Evolutionary conservation across 202 grass and related monocot species (phyloP), one percentile per base, ranked within the genome.

Genomic region (Zoysia matrella): DNA sequence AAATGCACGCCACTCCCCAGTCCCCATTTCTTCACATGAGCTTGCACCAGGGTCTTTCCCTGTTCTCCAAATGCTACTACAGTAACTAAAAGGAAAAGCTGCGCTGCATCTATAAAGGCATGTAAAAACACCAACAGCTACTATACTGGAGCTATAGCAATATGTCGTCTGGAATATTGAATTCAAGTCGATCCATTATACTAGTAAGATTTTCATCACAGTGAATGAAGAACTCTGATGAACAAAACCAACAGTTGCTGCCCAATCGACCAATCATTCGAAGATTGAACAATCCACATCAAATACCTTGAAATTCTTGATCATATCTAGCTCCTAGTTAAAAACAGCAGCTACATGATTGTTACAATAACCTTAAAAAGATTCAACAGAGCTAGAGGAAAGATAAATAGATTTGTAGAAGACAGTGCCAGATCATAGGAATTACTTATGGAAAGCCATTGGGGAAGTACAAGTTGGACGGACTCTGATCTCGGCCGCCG

Each of bases 371-470:
- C 3, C 67, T 8, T 44, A 36, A 85, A 65, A 65, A 65, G 52
- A 51, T 11, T 8, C 40, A n/a, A 13, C 41, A 56, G 49, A 84
- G 62, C 3, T 61, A 56, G 64, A 83, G 55, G 36, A 48, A 66
- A 76, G 55, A 69, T 71, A 4, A 42, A 60, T 57, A 44, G 11
- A 11, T 15, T 49, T 70, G 11, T 40, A n/a, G 6, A 55, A 18
- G 13, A 5, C 8, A 36, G 30, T 36, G 30, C 30, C 30, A 36
- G 30, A 36, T 36, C 30, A 36, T 36, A 68, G 36, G 47, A 51
- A 62, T 13, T 85, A 46, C n/a, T 70, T 86, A 98, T 18, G 91
- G 89, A 84, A 95, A 99, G 77, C 93, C 96, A 36, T 36, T 36
- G 30, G 30, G 30, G 30, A 36, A 36, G 30, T 36, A 36, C 30